Evolutionary conservation across 805 yeast species (phyloP), one percentile per base, ranked within the genome.

Genomic region (Cyberlindnera maritima): DNA sequence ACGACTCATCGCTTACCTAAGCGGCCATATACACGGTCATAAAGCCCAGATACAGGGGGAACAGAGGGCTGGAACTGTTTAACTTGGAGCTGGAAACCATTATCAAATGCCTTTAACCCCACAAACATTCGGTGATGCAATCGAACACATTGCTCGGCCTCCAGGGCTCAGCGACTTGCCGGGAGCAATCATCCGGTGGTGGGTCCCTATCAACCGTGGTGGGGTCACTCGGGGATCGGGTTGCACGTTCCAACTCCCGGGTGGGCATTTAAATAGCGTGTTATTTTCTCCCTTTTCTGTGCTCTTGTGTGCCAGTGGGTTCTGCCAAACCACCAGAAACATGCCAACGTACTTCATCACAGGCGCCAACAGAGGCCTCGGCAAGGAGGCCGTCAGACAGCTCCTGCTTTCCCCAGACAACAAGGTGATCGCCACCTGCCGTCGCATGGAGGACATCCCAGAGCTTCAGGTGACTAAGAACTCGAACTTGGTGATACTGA

Each of bases 331-430:
- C n/a, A n/a, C n/a, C n/a, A n/a, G 49, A 39, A 20, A 45, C n/a
- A n/a, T 48, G 49, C 50, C 50, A 13, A 57, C 61, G 1, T 60
- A 49, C 36, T 60, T 60, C 48, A 57, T 60, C 39, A 58, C 64
- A 2, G 64, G 64, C 13, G 46, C 58, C 9, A 60, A 56, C 43
- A 50, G 58, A 39, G 64, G 62, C 0, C 49, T 58, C 17, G 62
- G 62, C 1, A 42, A 44, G 10, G 60, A 57, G 31, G 46, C 55
- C 14, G 61, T 56, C 17, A 49, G 43, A 17, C 63, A 59, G 38
- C 43, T 57, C 2, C 41, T 60, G 1, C 28, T 31, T 4, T 18
- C 41, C 17, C 44, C 52, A 5, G 46, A 37, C 9, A 53, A 57
- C 40, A 47, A 39, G 19, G 62, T 60, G 15, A 60, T 60, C 43